Conservation (phyloP, 23 red algal genomes). For the Chondrus crispus region DNA sequence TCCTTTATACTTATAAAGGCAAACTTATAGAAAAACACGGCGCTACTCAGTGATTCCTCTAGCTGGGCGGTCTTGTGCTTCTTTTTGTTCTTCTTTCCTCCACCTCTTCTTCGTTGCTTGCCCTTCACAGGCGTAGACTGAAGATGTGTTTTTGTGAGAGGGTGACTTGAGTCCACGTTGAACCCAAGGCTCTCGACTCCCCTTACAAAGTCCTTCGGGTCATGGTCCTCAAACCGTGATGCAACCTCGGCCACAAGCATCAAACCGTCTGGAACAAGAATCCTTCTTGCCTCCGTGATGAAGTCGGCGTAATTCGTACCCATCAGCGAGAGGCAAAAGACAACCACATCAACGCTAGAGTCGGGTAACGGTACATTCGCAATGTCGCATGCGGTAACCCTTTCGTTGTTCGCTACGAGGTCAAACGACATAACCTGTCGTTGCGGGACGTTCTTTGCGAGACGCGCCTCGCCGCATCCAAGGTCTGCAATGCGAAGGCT, state of each 20-base stretch:
- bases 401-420: slow-evolving; percentile 70
- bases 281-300: slow-evolving; percentile 63
- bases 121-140: background rate
- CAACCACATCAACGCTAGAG: slow-evolving; percentile 57
- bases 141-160: background rate
- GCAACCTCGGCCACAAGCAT: slow-evolving; percentile 89
- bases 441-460: slow-evolving; percentile 24
- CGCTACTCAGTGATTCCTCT: background rate
- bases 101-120: background rate
- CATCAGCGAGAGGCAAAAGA: slow-evolving; percentile 98
- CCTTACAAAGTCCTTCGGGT: slow-evolving; percentile 13
- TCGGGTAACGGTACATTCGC: slow-evolving; percentile 46
- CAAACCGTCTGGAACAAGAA: slow-evolving; percentile 23
- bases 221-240: slow-evolving; percentile 43
- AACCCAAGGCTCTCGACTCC: slow-evolving; percentile 57
- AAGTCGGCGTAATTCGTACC: slow-evolving; percentile 88
- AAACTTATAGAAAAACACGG: slow-evolving; percentile 40
- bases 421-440: slow-evolving; percentile 82
- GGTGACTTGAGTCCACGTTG: slow-evolving; percentile 6
- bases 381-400: slow-evolving; percentile 81
- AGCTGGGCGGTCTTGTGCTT: background rate
- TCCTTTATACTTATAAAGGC: slow-evolving; percentile 32
- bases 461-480: slow-evolving; percentile 73
- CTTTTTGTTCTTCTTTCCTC: background rate
- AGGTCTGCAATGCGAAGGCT: slow-evolving; percentile 55